Base-by-base conservation (phyloP, 2,329 filamentous ascomycete genomes). In the Venturia effusa region DNA sequence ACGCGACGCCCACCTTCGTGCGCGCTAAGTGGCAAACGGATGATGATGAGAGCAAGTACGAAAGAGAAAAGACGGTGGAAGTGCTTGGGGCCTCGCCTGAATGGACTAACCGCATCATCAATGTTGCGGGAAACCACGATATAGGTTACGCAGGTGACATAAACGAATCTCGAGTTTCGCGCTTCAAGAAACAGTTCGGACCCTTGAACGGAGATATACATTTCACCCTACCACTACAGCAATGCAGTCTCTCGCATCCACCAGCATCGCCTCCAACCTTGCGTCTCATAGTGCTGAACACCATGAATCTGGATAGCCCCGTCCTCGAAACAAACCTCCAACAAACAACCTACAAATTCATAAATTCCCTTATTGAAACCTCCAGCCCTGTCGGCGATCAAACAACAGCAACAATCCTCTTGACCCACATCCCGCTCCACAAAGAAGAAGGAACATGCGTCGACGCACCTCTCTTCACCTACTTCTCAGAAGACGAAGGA, bases 121-220 rank as follows among this genome's bases (percentile, higher is more conserved):
- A 96, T 69, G 85, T 97, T 32, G 92, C 87, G 0, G 94, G 94
- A 1, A 99, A 99, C 71, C 94, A 99, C 73, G 94, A 99, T 74
- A 87, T 99, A 71, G 94, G 94, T 40, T 99, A 99, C 73, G 91
- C 92, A 0, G 94, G 94, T 3, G 94, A 99, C 74, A 82, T 97
- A 66, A 91, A 88, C 48, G 77, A 81, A n/a, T 81, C 85, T 66
- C 85, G 92, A 3, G 80, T 97, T 63, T 79, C 84, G 34, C 84
- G 94, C 1, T 99, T 97, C 72, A 92, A 96, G 76, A 81, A 82
- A 27, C 83, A 84, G 1, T 99, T 96, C 77, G 94, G 94, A 64
- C 89, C 86, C 67, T 85, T 89, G 22, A 96, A 97, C 74, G 99
- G 96, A 82, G 92, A 96, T 71, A 82, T 96, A 13, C 84, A 87